Evolutionary conservation across 2,329 filamentous ascomycete genomes (phyloP), one percentile per base, ranked within the genome.

Genomic region (Fusarium equiseti): DNA sequence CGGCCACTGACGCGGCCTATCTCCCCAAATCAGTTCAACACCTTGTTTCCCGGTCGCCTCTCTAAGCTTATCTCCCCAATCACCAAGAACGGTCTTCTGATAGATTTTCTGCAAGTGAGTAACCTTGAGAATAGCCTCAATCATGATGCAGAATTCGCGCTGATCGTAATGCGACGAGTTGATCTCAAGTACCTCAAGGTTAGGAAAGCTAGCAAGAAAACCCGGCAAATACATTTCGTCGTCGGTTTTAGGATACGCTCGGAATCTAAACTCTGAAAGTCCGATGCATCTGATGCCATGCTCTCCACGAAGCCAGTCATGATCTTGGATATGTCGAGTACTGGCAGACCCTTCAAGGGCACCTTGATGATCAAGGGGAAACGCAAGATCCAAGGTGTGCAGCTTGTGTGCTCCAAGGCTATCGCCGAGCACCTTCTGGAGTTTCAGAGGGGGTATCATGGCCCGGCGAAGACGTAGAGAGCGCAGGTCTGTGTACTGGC

Each of bases 171-270:
- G 59, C 4, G 71, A 67, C 4, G 79, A 79, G 29, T 70, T 73
- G n/a, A 82, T 74, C 67, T 80, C 79, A 26, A 82, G 66, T 11
- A 73, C 74, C 60, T 82, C 78, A 10, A 82, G 75, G 27, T 78
- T 78, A 2, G 80, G 80, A 45, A 82, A 80, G 40, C 64, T 79
- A 8, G 75, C 77, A 12, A 82, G 73, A 63, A 82, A 82, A 6
- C 62, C 64, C 3, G 78, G 77, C 16, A 82, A 63, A 1, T 79
- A 77, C 18, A 78, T 45, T 12, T 81, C 76, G 1, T 75, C 65
- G 12, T 79, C 73, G 18, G 70, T 73, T 22, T 57, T 67, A 6
- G 78, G 76, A n/a, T 75, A 74, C 6, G 63, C 52, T 48, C 69
- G 71, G 65, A 83, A 82, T 32, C 74, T 70, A 50, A 83, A 82